Evolutionary conservation across 441 rosid genomes (phyloP).

Genomic region (Brassica hybrid): DNA sequence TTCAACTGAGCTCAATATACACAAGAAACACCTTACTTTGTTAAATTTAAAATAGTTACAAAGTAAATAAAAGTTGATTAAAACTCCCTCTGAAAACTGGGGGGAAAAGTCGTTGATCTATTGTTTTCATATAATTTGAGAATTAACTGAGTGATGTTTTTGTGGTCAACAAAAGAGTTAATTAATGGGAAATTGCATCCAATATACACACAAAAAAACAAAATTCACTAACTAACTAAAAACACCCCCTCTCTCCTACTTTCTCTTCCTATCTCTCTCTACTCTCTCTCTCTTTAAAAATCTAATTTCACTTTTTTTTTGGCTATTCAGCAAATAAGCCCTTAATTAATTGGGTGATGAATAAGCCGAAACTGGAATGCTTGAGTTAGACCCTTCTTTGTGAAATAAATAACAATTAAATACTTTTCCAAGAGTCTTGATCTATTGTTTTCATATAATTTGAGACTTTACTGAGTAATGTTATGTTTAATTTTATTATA

Average conservation of each 20-base stretch:
- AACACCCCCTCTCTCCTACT: no score
- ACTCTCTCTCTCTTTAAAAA: no score
- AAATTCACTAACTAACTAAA: no score
- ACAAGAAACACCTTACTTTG: no score
- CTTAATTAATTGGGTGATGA: no score
- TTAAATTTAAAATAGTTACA: not conserved
- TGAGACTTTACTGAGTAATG: not conserved
- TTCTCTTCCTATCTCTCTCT: no score
- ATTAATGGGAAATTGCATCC: not conserved
- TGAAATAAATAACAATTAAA: not conserved
- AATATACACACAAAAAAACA: no score
- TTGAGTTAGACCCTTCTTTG: not conserved
- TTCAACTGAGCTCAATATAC: not conserved
- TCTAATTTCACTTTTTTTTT: no score
- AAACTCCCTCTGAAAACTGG: not conserved
- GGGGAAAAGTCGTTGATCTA: not conserved
- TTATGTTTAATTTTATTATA: not conserved
- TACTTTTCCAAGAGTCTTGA: not conserved
- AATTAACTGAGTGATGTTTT: not conserved
- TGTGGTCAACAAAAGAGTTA: conserved; percentile 29
- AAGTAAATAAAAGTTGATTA: not conserved
- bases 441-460: not conserved
- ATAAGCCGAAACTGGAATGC: not conserved
- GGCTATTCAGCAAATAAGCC: no score
- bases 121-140: not conserved